Percentiles rank a stretch among this genome's conserved stretches.
These are phyloP conservation scores for Nadsonia commutata DNA, from an alignment of 1,139 yeast species.

Conservation along the genomic window DNA sequence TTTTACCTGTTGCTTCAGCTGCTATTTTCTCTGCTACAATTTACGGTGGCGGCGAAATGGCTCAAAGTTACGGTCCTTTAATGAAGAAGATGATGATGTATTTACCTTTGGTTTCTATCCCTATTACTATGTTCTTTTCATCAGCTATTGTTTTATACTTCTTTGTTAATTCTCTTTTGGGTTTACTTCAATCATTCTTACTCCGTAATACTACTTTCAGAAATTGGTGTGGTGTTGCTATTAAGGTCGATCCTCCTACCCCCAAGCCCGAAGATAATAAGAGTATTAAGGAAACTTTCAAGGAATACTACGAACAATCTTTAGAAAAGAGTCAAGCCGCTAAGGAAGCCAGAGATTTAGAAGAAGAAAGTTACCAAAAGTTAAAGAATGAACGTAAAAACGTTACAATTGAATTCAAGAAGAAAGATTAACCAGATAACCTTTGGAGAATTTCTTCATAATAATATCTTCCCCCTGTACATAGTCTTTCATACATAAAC, in stretches of 20 bases:
- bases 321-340: neutral
- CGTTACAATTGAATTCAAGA: neutral
- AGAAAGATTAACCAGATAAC: neutral
- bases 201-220: slow-evolving; percentile 50
- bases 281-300: neutral
- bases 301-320: neutral
- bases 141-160: slow-evolving; percentile 77
- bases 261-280: neutral
- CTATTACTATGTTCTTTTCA: slow-evolving; percentile 74
- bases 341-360: neutral
- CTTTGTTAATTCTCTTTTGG: slow-evolving; percentile 62
- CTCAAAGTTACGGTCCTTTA: slow-evolving; percentile 51
- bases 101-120: slow-evolving; percentile 68
- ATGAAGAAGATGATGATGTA: slow-evolving; percentile 60
- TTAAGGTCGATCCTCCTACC: neutral
- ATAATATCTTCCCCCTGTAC: too few species aligned
- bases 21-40: slow-evolving; percentile 56
- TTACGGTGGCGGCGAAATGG: slow-evolving; percentile 82
- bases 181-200: slow-evolving; percentile 55
- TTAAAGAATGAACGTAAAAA: neutral
- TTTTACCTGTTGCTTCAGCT: slow-evolving; percentile 79
- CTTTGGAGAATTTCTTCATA: too few species aligned
- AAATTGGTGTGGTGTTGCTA: slow-evolving; percentile 13
- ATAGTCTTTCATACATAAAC: neutral
- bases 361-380: neutral